A percentile compares a stretch with the other conserved stretches of the same genome.
Conservation (phyloP, 192 early-diverging fungal species). For the Linnemannia exigua region DNA sequence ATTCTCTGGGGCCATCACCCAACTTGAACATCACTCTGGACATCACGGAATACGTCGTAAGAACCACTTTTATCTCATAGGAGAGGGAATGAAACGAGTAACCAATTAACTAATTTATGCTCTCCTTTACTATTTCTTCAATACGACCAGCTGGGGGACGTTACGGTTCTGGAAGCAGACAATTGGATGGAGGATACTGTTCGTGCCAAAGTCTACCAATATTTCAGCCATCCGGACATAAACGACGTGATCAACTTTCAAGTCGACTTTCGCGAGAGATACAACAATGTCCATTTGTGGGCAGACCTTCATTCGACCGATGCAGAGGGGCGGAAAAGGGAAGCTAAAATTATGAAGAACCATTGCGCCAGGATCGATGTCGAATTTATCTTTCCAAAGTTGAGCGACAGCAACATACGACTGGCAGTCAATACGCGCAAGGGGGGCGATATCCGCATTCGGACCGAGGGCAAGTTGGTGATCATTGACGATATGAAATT, state of each 20-base stretch:
- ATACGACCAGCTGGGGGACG: neutral
- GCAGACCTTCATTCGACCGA: neutral
- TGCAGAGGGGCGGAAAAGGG: neutral
- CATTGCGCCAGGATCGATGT: neutral
- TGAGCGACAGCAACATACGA: neutral
- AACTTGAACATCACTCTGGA: neutral
- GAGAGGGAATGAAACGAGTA: neutral
- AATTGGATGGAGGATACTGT: neutral
- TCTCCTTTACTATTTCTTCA: neutral
- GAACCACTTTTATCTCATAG: neutral
- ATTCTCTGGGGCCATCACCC: neutral
- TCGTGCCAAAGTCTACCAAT: neutral
- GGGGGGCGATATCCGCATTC: neutral
- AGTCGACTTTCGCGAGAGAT: neutral
- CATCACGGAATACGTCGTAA: neutral
- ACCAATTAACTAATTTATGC: neutral
- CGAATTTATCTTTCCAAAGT: neutral
- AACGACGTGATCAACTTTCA: neutral
- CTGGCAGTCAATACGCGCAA: neutral
- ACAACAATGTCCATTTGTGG: neutral
- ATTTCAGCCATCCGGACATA: neutral
- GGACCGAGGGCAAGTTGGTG: neutral
- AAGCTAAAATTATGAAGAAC: neutral
- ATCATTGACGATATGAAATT: neutral
- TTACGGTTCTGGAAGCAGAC: neutral